Base-by-base conservation (phyloP, 306 rosid species). In the Inga laurina region DNA sequence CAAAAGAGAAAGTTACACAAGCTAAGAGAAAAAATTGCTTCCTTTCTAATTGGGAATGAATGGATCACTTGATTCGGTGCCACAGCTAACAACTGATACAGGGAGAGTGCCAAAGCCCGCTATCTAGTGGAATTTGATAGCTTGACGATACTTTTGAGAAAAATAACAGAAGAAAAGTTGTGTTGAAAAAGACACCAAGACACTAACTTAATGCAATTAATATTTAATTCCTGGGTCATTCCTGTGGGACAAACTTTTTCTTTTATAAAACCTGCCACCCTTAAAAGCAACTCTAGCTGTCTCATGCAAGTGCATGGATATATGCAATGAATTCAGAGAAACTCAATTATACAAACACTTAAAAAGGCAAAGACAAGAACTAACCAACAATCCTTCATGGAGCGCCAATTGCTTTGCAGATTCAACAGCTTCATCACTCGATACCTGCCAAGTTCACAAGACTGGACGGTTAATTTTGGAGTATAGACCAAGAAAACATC, bases 371-470 rank as follows among this genome's bases (percentile, higher is more conserved):
- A 83, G 67, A 79, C 70, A 64, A 78, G 76, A 61, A 84, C 97
- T 79, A 83, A 96, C 99, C 97, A 96, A 82, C 90, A 96, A 88
- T 92, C 99, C 99, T 92, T 96, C 99, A 86, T 92, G 96, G 43
- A 96, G 91, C n/a, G 99, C 99, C 84, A 96, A 48, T 89, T 96
- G 96, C 88, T 91, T 96, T 46, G 99, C 94, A 54, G 91, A 88
- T 93, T 96, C 98, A 85, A 96, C 86, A 80, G 98, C 92, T 84
- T 91, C 97, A 49, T 91, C 98, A 84, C 98, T 94, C 16, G 98
- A 91, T 85, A 96, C 86, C 99, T 96, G 92, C 86, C 85, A 87
- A 79, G 81, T 73, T 76, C 82, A 83, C 71, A 76, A 72, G n/a
- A 49, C 61, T 61, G 77, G 59, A 82, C 85, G 77, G 84, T 61